Percentiles rank a stretch among this genome's conserved stretches.
Evolutionary conservation across 2,329 filamentous ascomycete species (phyloP).

Genomic region (Talaromyces sp.): DNA sequence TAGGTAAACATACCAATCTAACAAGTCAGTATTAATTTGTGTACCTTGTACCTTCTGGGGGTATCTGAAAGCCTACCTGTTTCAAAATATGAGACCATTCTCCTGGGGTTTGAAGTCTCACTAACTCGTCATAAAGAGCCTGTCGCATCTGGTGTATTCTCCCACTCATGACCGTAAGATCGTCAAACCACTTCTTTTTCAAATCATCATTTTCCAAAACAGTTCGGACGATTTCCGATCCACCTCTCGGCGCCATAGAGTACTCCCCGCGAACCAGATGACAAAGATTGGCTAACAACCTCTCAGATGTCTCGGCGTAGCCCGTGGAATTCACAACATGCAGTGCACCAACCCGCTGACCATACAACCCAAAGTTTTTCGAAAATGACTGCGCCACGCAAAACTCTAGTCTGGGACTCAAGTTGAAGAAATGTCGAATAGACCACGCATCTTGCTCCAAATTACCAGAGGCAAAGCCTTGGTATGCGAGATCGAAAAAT

Average conservation of each 20-base stretch:
- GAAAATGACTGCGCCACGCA: conserved; percentile 25
- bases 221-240: conserved; percentile 21
- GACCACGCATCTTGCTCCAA: conserved; percentile 81
- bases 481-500: conserved; percentile 96
- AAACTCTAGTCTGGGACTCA: conserved; percentile 44
- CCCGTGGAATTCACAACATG: conserved; percentile 71
- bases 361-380: conserved; percentile 72
- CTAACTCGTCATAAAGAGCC: conserved; percentile 17
- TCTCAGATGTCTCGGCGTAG: conserved; percentile 67
- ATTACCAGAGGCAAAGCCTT: conserved; percentile 92
- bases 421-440: conserved; percentile 78
- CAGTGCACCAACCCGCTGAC: conserved; percentile 89
- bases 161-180: conserved; percentile 19
- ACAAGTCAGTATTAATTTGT: neutral
- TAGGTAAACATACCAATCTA: conserved; percentile 28
- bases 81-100: conserved; percentile 21
- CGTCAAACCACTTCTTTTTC: conserved; percentile 14
- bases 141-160: conserved; percentile 19
- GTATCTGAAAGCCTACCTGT: conserved; percentile 17
- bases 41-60: no score
- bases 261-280: conserved; percentile 22
- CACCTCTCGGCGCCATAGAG: conserved; percentile 20
- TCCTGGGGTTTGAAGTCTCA: conserved; percentile 16
- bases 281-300: conserved; percentile 61
- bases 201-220: conserved; percentile 11